Percentiles rank a stretch among this genome's conserved stretches.
Conservation (phyloP, 1,139 yeast species). For the Pichia inconspicua region DNA sequence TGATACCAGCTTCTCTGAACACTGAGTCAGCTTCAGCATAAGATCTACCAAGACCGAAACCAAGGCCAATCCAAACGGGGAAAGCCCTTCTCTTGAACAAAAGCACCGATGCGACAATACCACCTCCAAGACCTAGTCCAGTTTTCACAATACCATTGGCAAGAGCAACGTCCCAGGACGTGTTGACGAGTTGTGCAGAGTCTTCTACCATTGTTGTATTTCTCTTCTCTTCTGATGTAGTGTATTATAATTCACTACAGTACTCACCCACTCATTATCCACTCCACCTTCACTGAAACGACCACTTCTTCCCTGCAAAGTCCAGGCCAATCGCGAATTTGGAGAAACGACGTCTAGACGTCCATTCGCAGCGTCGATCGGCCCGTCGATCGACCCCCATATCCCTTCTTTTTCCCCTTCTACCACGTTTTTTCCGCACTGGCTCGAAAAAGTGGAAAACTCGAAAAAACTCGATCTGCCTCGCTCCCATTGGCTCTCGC, state of each 20-base stretch:
- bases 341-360: too few relatives aligned
- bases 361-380: too few relatives aligned
- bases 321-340: too few relatives aligned
- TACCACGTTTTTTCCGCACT: too few relatives aligned
- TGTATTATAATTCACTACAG: background rate
- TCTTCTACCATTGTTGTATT: background rate
- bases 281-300: too few relatives aligned
- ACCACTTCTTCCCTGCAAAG: too few relatives aligned
- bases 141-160: conserved; percentile 92
- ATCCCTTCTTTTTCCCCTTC: too few relatives aligned
- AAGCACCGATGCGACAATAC: conserved; percentile 88
- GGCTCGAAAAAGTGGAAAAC: too few relatives aligned
- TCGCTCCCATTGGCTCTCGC: background rate
- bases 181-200: conserved; percentile 24
- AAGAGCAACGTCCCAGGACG: conserved; percentile 88
- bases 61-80: conserved; percentile 96
- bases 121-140: conserved; percentile 96
- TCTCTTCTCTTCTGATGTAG: conserved; percentile 2
- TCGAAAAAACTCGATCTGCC: too few relatives aligned
- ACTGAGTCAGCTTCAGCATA: conserved; percentile 97
- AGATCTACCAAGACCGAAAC: conserved; percentile 95
- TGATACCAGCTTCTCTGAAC: conserved; percentile 74
- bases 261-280: too few relatives aligned
- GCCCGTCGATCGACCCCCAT: too few relatives aligned
- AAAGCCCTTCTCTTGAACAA: conserved; percentile 88